Base-by-base conservation (phyloP, 441 rosid species). In the Cnidoscolus chayamansa region DNA sequence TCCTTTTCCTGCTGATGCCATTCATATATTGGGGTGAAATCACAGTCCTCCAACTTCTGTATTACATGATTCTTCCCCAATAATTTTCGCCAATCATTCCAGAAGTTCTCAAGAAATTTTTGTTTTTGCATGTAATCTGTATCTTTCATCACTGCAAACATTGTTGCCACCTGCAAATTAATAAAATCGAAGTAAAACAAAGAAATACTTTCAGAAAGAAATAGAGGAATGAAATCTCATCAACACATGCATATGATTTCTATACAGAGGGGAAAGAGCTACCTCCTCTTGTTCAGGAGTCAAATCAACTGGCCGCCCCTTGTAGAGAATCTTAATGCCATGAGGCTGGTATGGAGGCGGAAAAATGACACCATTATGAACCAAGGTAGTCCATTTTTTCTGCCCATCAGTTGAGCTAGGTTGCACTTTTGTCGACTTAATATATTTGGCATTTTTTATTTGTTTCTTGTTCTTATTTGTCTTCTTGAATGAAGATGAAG, bases 71-170 rank as follows among this genome's bases (percentile, higher is more conserved):
- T 93, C 77, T 72, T 96, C 65, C 99, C 98, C 61, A 96, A 86
- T 76, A 96, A 35, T 81, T 84, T 87, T 56, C 83, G 89, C 99
- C 99, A 96, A 73, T 93, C 99, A 76, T 76, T 89, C 98, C 98
- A 96, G 77, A 93, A 96, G 78, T 96, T 96, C 63, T 93, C 95
- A 74, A 83, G 86, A 84, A 96, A 96, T 81, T 80, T 84, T 13
- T 81, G 78, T 79, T 90, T 93, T 74, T 84, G 90, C 86, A 86
- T 84, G 77, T 93, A 93, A 72, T 96, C 99, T 0, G 99, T 93
- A 37, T 93, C 99, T 84, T 83, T 84, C 99, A 96, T 96, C 77
- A 96, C 93, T 1, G 93, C 99, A 88, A 78, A 91, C 99, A 96
- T 96, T 45, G 98, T 93, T 68, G 99, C 99, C 74, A 92, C 98